phyloP scores from a whole-genome alignment of 2,329 filamentous ascomycete species.

The Thielaviopsis ethacetica region DNA sequence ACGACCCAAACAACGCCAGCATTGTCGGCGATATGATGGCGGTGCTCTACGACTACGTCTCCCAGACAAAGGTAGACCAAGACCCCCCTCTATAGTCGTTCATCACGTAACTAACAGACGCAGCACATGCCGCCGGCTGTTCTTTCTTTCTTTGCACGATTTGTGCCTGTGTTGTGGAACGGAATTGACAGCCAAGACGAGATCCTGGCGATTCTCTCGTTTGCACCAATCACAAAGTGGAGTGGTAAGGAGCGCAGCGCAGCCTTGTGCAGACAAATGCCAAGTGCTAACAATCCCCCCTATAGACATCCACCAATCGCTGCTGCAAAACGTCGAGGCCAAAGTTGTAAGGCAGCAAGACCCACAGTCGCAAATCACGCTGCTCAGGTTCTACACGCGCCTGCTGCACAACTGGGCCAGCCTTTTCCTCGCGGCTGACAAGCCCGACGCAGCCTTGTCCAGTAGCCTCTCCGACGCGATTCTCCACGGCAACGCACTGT shows the following conservation, averaged over 20 bases:
- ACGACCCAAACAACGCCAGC: constrained; percentile 32
- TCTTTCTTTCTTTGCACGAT: constrained; percentile 32
- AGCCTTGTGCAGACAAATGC: neutral
- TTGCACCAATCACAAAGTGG: constrained; percentile 38
- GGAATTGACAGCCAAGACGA: constrained; percentile 35
- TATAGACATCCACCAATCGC: constrained; percentile 32
- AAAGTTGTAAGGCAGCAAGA: constrained; percentile 30
- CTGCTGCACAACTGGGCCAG: constrained; percentile 46
- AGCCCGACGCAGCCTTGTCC: constrained; percentile 21
- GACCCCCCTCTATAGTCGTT: neutral
- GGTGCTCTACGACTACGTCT: constrained; percentile 38
- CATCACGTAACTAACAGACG: neutral
- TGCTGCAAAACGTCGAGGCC: constrained; percentile 35
- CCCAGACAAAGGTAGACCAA: constrained; percentile 34
- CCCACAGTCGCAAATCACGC: constrained; percentile 33
- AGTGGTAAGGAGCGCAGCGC: constrained; percentile 27
- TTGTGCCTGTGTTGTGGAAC: constrained; percentile 43
- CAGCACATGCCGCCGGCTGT: constrained; percentile 32
- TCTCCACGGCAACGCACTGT: constrained; percentile 36
- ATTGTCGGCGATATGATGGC: constrained; percentile 37
- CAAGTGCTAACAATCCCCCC: neutral
- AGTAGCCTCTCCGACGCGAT: constrained; percentile 26
- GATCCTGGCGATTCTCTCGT: constrained; percentile 42
- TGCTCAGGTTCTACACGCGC: constrained; percentile 51
- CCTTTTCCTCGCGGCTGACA: constrained; percentile 24